Evolutionary conservation across 108 stramenopile species (phyloP), one percentile per base, ranked within the genome.

Genomic region (Asterionellopsis glacialis): DNA sequence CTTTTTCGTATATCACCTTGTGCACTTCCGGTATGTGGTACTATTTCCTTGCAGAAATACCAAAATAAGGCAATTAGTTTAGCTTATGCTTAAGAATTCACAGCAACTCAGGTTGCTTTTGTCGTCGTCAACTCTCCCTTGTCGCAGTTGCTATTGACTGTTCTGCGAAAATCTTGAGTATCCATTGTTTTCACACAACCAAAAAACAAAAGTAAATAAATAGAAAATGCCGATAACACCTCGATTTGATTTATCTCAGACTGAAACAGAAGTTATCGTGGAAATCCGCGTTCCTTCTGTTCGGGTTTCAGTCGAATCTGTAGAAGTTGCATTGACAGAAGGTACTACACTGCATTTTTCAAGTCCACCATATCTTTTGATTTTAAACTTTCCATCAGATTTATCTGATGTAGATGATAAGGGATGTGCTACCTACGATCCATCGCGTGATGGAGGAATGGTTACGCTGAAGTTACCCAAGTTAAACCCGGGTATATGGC

Each of bases 161-260:
- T n/a, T n/a, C n/a, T n/a, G n/a, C n/a, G n/a, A n/a, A n/a, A n/a
- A n/a, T 7, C 33, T 33, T 33, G 5, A 5, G 2, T 33, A 33
- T 33, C 33, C 7, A 7, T 33, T 33, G 33, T n/a, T n/a, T n/a
- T n/a, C n/a, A 33, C 33, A 33, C 33, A 33, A 33, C 33, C 33
- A 33, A 33, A 2, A 33, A 33, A n/a, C n/a, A n/a, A n/a, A n/a
- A n/a, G n/a, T n/a, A n/a, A n/a, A n/a, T n/a, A n/a, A 5, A 5
- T 33, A 33, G 33, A 33, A 33, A 33, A 92, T 92, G 91, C 87
- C 91, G 12, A 64, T 92, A 41, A 87, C 79, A 50, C 91, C 91
- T 15, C 79, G 75, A 33, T 88, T 88, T 69, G 59, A 68, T 33
- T 61, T 92, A 21, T 60, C 69, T 11, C 91, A 92, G 61, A 83